Evolutionary conservation across 2,329 filamentous ascomycete species (phyloP).

Genomic region (Dactylonectria macrodidyma): DNA sequence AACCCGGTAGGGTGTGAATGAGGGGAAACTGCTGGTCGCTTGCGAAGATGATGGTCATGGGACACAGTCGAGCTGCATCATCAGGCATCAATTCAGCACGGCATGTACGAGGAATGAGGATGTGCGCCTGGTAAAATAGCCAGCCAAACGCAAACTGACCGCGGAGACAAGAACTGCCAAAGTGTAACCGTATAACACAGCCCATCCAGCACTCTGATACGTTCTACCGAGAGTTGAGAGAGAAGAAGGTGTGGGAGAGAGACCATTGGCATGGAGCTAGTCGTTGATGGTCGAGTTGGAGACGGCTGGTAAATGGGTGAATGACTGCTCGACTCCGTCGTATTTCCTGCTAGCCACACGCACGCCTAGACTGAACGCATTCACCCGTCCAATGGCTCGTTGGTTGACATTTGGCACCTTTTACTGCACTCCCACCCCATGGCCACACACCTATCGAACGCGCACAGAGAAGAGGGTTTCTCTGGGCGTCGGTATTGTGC

Average conservation of each 20-base stretch:
- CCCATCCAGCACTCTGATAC: conserved; percentile 1
- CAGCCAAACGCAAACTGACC: not conserved
- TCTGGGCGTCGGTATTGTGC: conserved; percentile 1
- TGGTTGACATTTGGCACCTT: not conserved
- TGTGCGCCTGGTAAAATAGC: conserved; percentile 11
- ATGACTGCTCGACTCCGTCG: conserved; percentile 17
- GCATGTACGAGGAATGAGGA: conserved; percentile 7
- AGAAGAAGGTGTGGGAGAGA: not conserved
- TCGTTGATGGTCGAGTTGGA: conserved; percentile 9
- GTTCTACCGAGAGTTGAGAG: not conserved
- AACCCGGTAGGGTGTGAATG: conserved; percentile 5
- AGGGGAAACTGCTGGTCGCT: not conserved
- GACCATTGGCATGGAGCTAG: conserved; percentile 10
- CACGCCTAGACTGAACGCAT: not conserved
- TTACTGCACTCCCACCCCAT: conserved; percentile 11
- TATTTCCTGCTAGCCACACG: conserved; percentile 12
- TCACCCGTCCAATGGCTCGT: conserved; percentile 1
- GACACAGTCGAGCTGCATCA: not conserved
- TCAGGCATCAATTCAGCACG: not conserved
- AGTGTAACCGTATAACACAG: conserved; percentile 5
- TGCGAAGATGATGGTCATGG: not conserved
- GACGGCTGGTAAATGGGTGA: not conserved
- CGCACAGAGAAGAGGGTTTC: not conserved
- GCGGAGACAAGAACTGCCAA: not conserved
- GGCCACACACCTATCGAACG: conserved; percentile 7